These are phyloP conservation scores for Flaveria brownii DNA, from an alignment of 129 eudicot genomes.

Conservation along the genomic window DNA sequence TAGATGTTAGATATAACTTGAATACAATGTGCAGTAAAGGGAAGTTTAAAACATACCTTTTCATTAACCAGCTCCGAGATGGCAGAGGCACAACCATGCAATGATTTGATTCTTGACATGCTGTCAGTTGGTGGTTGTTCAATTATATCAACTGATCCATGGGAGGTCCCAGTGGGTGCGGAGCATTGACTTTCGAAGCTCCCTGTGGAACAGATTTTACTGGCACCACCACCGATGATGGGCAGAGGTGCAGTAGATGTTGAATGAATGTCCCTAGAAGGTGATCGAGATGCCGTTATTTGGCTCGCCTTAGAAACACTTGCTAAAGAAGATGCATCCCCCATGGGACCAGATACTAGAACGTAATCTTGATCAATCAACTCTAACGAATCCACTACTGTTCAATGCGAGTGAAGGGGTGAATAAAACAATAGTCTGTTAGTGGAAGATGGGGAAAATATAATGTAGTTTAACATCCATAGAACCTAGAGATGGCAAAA, in stretches of 20 bases:
- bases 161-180: constrained; percentile 72
- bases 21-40: constrained; percentile 3
- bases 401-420: constrained; percentile 2
- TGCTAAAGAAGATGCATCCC: constrained; percentile 58
- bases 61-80: constrained; percentile 75
- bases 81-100: constrained; percentile 69
- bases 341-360: constrained; percentile 72
- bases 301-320: constrained; percentile 50
- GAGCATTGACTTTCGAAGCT: constrained; percentile 68
- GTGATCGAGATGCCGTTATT: constrained; percentile 43
- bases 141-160: constrained; percentile 59
- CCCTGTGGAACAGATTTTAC: constrained; percentile 39
- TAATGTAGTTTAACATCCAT: background rate
- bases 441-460: background rate
- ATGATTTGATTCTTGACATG: constrained; percentile 68
- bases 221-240: constrained; percentile 43
- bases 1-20: constrained; percentile 3
- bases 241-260: constrained; percentile 52
- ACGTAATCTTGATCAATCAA: constrained; percentile 88
- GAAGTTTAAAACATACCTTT: constrained; percentile 48
- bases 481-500: background rate
- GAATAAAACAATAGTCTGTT: background rate
- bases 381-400: constrained; percentile 68
- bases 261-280: constrained; percentile 40
- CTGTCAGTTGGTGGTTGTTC: constrained; percentile 76